Evolutionary conservation across 441 rosid species (phyloP).

Genomic region (Populus hybrid): DNA sequence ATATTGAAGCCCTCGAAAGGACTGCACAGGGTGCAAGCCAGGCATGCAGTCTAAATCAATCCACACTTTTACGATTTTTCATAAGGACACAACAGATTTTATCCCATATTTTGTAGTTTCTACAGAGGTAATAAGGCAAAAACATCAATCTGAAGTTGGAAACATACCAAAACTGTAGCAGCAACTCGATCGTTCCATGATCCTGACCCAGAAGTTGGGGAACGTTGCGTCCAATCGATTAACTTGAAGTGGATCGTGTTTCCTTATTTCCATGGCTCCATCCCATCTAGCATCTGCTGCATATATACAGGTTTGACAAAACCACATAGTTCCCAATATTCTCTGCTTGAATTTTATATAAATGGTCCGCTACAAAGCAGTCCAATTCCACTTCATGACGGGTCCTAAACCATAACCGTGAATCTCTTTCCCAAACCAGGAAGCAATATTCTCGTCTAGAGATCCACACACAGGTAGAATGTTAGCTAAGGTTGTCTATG

Average conservation of each 20-base stretch:
- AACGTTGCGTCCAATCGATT: background rate
- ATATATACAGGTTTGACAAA: conserved; percentile 72
- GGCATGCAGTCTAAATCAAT: too few species aligned
- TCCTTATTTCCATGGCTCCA: conserved; percentile 66
- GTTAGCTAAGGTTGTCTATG: conserved; percentile 51
- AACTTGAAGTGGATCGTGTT: conserved; percentile 3
- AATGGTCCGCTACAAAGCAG: conserved; percentile 47
- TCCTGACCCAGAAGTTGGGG: background rate
- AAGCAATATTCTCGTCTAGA: conserved; percentile 37
- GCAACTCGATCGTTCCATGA: background rate
- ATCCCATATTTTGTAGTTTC: too few species aligned
- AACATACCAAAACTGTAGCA: background rate
- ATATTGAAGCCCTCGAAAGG: too few species aligned
- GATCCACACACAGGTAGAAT: conserved; percentile 59
- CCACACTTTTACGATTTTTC: too few species aligned
- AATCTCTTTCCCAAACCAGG: conserved; percentile 49
- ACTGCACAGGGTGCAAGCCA: too few species aligned
- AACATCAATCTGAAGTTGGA: background rate
- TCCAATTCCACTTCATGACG: conserved; percentile 63
- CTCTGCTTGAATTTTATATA: conserved; percentile 58
- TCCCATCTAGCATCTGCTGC: conserved; percentile 86
- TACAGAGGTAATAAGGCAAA: too few species aligned
- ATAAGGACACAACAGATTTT: too few species aligned
- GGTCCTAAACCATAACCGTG: conserved; percentile 62
- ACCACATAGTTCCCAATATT: conserved; percentile 60